These are phyloP conservation scores for Pleurotus citrinopileatus DNA, from an alignment of 768 basidiomycete species.

Conservation along the genomic window DNA sequence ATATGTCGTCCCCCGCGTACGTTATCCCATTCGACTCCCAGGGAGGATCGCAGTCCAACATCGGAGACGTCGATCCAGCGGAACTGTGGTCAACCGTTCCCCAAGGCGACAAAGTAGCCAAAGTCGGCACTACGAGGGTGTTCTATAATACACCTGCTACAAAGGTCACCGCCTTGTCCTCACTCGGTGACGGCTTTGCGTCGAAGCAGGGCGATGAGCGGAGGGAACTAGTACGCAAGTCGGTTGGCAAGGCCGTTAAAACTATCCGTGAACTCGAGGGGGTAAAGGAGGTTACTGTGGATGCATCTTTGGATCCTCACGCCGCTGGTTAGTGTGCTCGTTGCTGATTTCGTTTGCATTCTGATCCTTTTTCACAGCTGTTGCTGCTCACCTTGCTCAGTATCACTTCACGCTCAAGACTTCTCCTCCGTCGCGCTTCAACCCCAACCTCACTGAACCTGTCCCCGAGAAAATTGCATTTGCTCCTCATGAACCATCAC, in stretches of 20 bases:
- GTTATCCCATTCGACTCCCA: conserved; percentile 58
- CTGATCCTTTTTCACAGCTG: conserved; percentile 41
- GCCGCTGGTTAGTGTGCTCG: conserved; percentile 58
- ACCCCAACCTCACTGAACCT: conserved; percentile 54
- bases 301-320: conserved; percentile 67
- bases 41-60: conserved; percentile 24
- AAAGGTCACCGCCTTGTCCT: conserved; percentile 52
- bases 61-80: conserved; percentile 39
- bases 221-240: conserved; percentile 67
- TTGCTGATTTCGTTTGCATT: neutral
- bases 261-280: conserved; percentile 60
- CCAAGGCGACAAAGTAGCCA: conserved; percentile 49
- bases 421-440: conserved; percentile 58
- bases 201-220: conserved; percentile 41
- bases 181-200: conserved; percentile 54
- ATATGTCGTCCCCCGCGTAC: conserved; percentile 55
- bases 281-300: conserved; percentile 58
- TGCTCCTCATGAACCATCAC: conserved; percentile 40
- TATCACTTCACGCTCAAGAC: conserved; percentile 84
- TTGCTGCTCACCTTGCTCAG: conserved; percentile 71
- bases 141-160: conserved; percentile 56
- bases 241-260: conserved; percentile 73
- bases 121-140: conserved; percentile 60
- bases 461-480: conserved; percentile 50
- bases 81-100: conserved; percentile 52